Evolutionary conservation across 2,329 filamentous ascomycete species (phyloP).

Genomic region (Leptoxyphium fumago): DNA sequence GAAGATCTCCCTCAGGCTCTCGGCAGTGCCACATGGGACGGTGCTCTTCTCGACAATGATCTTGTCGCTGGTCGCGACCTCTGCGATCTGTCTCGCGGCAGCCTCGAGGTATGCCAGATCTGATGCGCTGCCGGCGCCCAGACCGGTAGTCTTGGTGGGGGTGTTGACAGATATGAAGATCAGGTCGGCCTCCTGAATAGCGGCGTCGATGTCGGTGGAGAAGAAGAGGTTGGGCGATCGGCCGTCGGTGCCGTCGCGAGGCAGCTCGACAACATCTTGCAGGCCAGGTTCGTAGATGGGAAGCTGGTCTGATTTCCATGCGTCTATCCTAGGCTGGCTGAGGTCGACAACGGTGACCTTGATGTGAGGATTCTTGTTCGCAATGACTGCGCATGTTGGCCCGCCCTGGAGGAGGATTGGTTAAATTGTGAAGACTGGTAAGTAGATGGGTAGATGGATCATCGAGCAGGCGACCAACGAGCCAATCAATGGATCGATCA

Average conservation of each 20-base stretch:
- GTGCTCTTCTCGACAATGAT: conserved; percentile 75
- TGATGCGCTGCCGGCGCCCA: conserved; percentile 55
- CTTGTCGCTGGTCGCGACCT: conserved; percentile 48
- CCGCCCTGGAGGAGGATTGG: conserved; percentile 37
- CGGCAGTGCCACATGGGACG: conserved; percentile 60
- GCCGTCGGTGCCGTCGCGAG: conserved; percentile 33
- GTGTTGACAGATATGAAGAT: conserved; percentile 68
- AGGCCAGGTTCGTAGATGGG: conserved; percentile 67
- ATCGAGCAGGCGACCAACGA: neutral
- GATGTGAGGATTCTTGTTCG: conserved; percentile 56
- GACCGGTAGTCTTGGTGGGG: conserved; percentile 56
- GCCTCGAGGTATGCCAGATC: conserved; percentile 60
- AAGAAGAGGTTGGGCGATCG: conserved; percentile 57
- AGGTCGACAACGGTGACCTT: conserved; percentile 62
- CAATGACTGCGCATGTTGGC: conserved; percentile 61
- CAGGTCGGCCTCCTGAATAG: conserved; percentile 54
- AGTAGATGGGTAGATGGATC: too few species aligned
- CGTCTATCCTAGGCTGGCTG: conserved; percentile 48
- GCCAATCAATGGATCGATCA: neutral
- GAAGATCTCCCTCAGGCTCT: conserved; percentile 54
- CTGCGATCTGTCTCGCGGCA: conserved; percentile 52
- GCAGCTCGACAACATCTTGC: conserved; percentile 49
- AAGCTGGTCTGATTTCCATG: conserved; percentile 59
- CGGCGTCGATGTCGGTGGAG: conserved; percentile 48
- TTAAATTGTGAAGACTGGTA: too few species aligned